phyloP scores from a whole-genome alignment of 441 rosid species.

The Arabidopsis lyrata region DNA sequence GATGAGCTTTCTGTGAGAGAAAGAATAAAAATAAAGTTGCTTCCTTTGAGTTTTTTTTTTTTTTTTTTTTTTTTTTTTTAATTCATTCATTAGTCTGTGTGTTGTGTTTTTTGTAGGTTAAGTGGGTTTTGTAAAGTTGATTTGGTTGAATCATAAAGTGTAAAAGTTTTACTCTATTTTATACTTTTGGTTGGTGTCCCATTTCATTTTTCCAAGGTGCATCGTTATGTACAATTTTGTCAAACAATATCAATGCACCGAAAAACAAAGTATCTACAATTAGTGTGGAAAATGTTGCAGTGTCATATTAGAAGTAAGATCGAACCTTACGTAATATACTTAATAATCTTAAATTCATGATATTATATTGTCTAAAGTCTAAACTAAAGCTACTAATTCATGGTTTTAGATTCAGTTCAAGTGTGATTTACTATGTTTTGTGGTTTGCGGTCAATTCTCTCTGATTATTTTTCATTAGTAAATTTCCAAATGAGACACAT shows the following conservation, averaged over 20 bases:
- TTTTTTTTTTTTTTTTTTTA: neutral
- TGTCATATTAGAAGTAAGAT: neutral
- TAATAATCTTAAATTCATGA: neutral
- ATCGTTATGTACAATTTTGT: neutral
- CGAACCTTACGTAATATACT: neutral
- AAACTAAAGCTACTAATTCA: neutral
- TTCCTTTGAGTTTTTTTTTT: slow-evolving; percentile 2
- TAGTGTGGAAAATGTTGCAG: neutral
- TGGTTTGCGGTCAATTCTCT: too few species aligned
- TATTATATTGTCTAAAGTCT: neutral
- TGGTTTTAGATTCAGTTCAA: too few species aligned
- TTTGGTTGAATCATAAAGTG: slow-evolving; percentile 21
- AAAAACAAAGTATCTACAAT: too few species aligned
- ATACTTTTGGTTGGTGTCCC: slow-evolving; percentile 23
- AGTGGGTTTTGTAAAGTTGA: neutral
- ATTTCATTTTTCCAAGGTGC: slow-evolving; percentile 1
- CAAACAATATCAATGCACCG: slow-evolving; percentile 1
- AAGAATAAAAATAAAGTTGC: slow-evolving; percentile 38
- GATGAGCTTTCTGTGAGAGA: slow-evolving; percentile 41
- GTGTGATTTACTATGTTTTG: too few species aligned
- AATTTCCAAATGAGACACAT: too few species aligned
- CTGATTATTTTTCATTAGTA: too few species aligned
- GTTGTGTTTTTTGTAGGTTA: slow-evolving; percentile 7
- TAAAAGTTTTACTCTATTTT: neutral
- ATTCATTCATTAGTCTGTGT: slow-evolving; percentile 1